phyloP scores from a whole-genome alignment of 441 rosid species.

The Gossypium gossypioides region DNA sequence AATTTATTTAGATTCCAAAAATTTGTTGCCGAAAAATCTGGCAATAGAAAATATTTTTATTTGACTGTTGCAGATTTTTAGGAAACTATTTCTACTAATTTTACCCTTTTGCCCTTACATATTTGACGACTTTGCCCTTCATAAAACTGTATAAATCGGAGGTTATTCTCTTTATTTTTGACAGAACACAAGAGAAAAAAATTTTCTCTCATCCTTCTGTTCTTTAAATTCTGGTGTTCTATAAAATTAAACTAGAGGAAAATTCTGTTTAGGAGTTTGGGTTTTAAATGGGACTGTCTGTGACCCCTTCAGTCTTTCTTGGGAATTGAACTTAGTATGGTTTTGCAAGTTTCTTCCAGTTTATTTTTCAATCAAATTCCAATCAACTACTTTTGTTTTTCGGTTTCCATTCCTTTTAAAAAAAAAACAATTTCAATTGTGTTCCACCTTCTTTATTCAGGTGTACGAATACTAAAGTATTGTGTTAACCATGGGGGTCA shows the following conservation, averaged over 20 bases:
- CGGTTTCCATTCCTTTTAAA: background rate
- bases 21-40: background rate
- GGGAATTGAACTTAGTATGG: background rate
- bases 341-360: background rate
- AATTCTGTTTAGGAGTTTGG: background rate
- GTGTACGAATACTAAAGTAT: background rate
- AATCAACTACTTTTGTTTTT: no score
- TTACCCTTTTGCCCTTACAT: background rate
- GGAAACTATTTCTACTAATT: background rate
- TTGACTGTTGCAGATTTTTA: background rate
- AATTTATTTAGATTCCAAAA: background rate
- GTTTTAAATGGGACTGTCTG: background rate
- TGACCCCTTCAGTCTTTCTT: background rate
- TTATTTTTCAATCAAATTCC: no score
- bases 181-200: background rate
- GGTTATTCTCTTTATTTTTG: background rate
- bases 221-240: background rate
- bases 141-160: background rate
- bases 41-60: background rate
- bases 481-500: background rate
- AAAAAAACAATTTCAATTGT: no score
- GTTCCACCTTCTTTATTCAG: background rate
- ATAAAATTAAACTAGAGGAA: background rate
- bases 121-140: background rate
- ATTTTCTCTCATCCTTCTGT: background rate